These are phyloP conservation scores for Penicillium sp. DNA, from an alignment of 2,329 filamentous ascomycete species.

Conservation along the genomic window DNA sequence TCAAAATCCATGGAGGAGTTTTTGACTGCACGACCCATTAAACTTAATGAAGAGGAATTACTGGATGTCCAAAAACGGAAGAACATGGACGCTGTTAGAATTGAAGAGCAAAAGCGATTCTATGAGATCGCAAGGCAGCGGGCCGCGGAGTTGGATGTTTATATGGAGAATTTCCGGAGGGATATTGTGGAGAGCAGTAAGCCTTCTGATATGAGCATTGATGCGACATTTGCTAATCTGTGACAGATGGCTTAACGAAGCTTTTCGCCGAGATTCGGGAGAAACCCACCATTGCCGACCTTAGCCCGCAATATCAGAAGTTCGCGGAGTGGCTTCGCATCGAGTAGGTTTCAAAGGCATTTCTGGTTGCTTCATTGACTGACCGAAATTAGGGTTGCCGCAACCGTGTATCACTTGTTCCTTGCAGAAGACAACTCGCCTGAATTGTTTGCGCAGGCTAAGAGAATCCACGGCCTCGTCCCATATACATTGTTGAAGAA, in stretches of 20 bases:
- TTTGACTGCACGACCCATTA: constrained; percentile 69
- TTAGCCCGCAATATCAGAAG: constrained; percentile 95
- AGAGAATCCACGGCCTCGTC: constrained; percentile 90
- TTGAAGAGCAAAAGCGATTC: constrained; percentile 90
- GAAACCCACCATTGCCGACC: constrained; percentile 80
- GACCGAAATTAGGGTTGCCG: constrained; percentile 63
- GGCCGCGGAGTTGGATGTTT: constrained; percentile 89
- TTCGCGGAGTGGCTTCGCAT: constrained; percentile 98
- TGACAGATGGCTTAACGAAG: constrained; percentile 76
- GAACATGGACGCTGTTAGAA: constrained; percentile 78
- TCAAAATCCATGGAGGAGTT: constrained; percentile 86
- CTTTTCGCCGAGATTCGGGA: constrained; percentile 91
- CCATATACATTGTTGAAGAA: constrained; percentile 95
- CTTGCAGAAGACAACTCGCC: constrained; percentile 97
- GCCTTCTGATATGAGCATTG: constrained; percentile 29
- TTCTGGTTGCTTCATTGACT: constrained; percentile 6
- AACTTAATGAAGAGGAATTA: constrained; percentile 76
- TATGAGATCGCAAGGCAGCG: constrained; percentile 92
- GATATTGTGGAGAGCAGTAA: constrained; percentile 71
- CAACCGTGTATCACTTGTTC: constrained; percentile 95
- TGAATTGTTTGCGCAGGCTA: constrained; percentile 90
- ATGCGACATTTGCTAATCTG: constrained; percentile 27
- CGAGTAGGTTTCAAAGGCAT: constrained; percentile 54
- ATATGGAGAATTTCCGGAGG: constrained; percentile 82
- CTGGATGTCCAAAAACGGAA: constrained; percentile 79